These are phyloP conservation scores for Imleria badia DNA, from an alignment of 768 basidiomycete species.

Conservation along the genomic window DNA sequence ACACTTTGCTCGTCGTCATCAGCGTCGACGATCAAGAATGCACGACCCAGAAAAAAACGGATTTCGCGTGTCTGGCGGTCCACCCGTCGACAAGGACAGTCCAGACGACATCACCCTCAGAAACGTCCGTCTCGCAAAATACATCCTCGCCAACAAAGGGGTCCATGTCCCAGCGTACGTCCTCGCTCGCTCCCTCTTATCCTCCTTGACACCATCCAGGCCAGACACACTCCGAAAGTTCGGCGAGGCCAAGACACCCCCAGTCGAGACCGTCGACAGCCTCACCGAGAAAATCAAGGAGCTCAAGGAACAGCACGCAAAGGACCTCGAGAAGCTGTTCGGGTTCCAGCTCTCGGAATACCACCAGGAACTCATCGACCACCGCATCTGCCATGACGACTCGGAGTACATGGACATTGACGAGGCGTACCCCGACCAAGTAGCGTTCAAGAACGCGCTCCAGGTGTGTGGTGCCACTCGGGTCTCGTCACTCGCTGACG, in stretches of 20 bases:
- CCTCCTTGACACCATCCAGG: slow-evolving; percentile 1
- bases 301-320: slow-evolving; percentile 30
- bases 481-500: neutral
- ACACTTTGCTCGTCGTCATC: slow-evolving; percentile 43
- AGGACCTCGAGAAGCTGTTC: slow-evolving; percentile 32
- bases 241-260: slow-evolving; percentile 7
- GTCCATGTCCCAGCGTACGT: slow-evolving; percentile 42
- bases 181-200: neutral
- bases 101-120: slow-evolving; percentile 28
- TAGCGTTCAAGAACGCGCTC: slow-evolving; percentile 26
- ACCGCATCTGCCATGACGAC: slow-evolving; percentile 20
- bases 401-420: slow-evolving; percentile 31
- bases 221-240: slow-evolving; percentile 23
- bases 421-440: slow-evolving; percentile 22
- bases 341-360: slow-evolving; percentile 32
- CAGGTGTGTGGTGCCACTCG: slow-evolving; percentile 9
- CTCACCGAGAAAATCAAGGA: slow-evolving; percentile 30
- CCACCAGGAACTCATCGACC: slow-evolving; percentile 35
- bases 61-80: slow-evolving; percentile 18
- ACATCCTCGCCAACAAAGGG: slow-evolving; percentile 41
- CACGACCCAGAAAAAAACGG: slow-evolving; percentile 15
- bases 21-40: neutral
- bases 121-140: slow-evolving; percentile 38
- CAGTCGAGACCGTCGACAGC: slow-evolving; percentile 26
- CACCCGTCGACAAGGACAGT: slow-evolving; percentile 10